Base-by-base conservation (phyloP, 2,329 filamentous ascomycete species). In the Hypoxylon sp. region DNA sequence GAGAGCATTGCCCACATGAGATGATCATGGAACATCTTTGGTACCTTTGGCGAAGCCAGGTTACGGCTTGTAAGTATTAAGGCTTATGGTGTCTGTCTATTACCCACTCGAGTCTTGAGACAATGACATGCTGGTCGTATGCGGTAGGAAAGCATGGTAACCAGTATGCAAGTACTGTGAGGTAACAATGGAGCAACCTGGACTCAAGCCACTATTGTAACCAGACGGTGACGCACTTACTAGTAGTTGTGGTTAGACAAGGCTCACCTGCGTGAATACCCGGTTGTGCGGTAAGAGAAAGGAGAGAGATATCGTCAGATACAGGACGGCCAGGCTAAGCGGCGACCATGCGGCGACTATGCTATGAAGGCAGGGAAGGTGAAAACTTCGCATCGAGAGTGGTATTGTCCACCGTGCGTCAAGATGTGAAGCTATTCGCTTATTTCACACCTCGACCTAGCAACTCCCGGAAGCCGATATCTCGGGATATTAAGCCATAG, bases 171-270 rank as follows among this genome's bases (percentile, higher is more conserved):
- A 60, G 50, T 50, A 62, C 43, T 49, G 56, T 46, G 60, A 67
- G 49, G 64, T 66, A 63, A 67, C 62, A 65, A 72, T 62, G 52
- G 58, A 65, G 57, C 61, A 67, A 61, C 62, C 60, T 67, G 49
- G 63, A 53, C 53, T 65, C 57, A 70, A 70, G 69, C 65, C 69
- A 70, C 67, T 19, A 56, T 23, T 68, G 67, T 56, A 63, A 66
- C 63, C 60, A 30, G 63, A 52, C 21, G 34, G 50, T 55, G 63
- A 70, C 53, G 65, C 63, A 62, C 48, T 43, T 41, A 49, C 50
- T 41, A 32, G 46, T 43, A 60, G 59, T 34, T 58, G 46, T 59
- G 32, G 45, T 63, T 53, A 61, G 64, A 60, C 55, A 60, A 52
- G 60, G 46, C 57, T 65, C 53, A 63, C 60, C 50, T 63, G 59